A percentile compares a stretch with the other conserved stretches of the same genome.
Conservation (phyloP, 768 basidiomycete genomes). For the Mycena chlorophos region DNA sequence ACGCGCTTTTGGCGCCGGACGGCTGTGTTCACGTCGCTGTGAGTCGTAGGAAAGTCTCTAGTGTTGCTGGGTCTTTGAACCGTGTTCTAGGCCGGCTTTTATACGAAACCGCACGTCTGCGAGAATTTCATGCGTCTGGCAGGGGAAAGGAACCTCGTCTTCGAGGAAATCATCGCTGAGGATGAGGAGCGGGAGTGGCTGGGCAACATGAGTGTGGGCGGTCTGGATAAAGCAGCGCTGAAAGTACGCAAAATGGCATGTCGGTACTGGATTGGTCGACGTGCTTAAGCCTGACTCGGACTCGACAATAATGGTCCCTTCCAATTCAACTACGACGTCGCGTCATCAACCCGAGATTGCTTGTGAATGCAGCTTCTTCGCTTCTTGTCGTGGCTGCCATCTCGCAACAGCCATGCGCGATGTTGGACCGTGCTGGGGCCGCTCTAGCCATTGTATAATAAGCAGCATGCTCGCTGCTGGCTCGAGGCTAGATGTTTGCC, state of each 20-base stretch:
- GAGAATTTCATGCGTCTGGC: slow-evolving; percentile 50
- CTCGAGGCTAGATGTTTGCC: too few relatives aligned
- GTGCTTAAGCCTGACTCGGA: slow-evolving; percentile 28
- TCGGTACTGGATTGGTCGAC: slow-evolving; percentile 63
- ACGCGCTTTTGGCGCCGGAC: slow-evolving; percentile 43
- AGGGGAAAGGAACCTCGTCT: slow-evolving; percentile 40
- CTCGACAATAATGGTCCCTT: not conserved
- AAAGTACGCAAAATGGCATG: slow-evolving; percentile 57
- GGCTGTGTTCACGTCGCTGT: slow-evolving; percentile 59
- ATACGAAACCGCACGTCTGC: slow-evolving; percentile 56
- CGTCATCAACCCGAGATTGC: not conserved
- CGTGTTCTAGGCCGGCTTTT: slow-evolving; percentile 53
- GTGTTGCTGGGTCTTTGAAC: not conserved
- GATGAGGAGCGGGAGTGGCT: slow-evolving; percentile 43
- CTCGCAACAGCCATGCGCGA: too few relatives aligned
- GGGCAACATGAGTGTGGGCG: slow-evolving; percentile 47
- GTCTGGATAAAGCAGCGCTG: slow-evolving; percentile 48
- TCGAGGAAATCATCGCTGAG: slow-evolving; percentile 43
- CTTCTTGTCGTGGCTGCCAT: too few relatives aligned
- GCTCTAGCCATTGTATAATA: too few relatives aligned
- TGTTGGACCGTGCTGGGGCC: too few relatives aligned
- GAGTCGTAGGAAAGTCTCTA: slow-evolving; percentile 9
- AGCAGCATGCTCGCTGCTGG: too few relatives aligned
- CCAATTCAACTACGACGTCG: not conserved
- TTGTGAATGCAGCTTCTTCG: too few relatives aligned